These are phyloP conservation scores for Pholiota conissans DNA, from an alignment of 768 basidiomycete species.

Conservation along the genomic window DNA sequence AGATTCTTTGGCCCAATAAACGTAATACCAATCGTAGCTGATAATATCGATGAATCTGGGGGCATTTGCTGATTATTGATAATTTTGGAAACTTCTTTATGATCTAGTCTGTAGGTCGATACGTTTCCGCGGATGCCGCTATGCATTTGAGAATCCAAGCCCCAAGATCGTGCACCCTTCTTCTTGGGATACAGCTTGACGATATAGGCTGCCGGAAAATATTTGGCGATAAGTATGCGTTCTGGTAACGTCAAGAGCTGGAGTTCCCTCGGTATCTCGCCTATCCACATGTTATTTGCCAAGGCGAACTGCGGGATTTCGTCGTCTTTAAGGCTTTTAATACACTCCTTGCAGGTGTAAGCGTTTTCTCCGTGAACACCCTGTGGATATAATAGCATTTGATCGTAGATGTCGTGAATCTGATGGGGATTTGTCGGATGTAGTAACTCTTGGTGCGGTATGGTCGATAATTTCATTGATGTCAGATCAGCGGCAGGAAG, in stretches of 20 bases:
- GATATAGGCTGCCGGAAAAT: background rate
- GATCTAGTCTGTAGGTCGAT: conserved; percentile 26
- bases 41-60: background rate
- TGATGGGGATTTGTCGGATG: too few relatives aligned
- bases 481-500: too few relatives aligned
- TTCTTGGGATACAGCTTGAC: background rate
- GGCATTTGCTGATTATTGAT: background rate
- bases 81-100: conserved; percentile 12
- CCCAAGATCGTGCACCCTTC: background rate
- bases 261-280: background rate
- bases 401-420: too few relatives aligned
- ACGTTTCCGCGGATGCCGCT: conserved; percentile 22
- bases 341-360: background rate
- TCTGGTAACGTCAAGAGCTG: background rate
- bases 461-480: too few relatives aligned
- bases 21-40: conserved; percentile 13
- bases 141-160: background rate
- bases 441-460: too few relatives aligned
- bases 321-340: background rate
- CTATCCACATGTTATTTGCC: background rate
- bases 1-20: conserved; percentile 12
- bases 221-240: background rate
- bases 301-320: background rate
- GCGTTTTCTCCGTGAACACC: background rate
- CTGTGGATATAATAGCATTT: too few relatives aligned